A percentile compares a stretch with the other conserved stretches of the same genome.
These are phyloP conservation scores for Rosellinia necatrix DNA, from an alignment of 2,329 filamentous ascomycete species.

Conservation along the genomic window DNA sequence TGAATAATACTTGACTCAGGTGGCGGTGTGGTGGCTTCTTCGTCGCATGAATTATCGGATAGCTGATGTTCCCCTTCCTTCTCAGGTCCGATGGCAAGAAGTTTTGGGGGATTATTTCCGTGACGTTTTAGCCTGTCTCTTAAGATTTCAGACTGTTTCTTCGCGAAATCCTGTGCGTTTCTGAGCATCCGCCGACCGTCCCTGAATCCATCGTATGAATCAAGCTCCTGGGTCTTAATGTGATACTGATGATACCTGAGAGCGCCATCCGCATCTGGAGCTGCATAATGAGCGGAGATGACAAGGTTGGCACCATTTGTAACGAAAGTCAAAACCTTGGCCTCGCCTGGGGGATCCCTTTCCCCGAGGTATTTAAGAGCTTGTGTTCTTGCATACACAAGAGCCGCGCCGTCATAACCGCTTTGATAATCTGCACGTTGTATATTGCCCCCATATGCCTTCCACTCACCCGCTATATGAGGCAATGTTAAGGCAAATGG, in stretches of 20 bases:
- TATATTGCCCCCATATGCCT: background rate
- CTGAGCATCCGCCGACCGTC: background rate
- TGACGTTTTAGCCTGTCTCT: background rate
- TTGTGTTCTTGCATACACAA: background rate
- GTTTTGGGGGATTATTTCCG: background rate
- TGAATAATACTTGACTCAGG: background rate
- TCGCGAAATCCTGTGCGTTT: background rate
- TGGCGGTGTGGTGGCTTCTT: background rate
- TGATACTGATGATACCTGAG: background rate
- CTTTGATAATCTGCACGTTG: background rate
- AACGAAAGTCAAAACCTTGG: background rate
- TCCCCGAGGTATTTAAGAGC: background rate
- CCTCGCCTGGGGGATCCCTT: background rate
- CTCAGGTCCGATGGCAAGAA: background rate
- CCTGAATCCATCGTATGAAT: background rate
- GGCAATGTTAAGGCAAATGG: background rate
- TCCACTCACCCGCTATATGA: conserved; percentile 1
- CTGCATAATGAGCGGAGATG: background rate
- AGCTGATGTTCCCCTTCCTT: background rate
- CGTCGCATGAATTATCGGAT: background rate
- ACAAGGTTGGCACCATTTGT: background rate
- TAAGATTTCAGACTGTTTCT: background rate
- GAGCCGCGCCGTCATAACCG: background rate
- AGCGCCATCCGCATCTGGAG: no score
- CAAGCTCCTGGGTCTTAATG: rapidly evolving